Conservation (phyloP, 2,329 filamentous ascomycete species). For the Colletotrichum sp. region DNA sequence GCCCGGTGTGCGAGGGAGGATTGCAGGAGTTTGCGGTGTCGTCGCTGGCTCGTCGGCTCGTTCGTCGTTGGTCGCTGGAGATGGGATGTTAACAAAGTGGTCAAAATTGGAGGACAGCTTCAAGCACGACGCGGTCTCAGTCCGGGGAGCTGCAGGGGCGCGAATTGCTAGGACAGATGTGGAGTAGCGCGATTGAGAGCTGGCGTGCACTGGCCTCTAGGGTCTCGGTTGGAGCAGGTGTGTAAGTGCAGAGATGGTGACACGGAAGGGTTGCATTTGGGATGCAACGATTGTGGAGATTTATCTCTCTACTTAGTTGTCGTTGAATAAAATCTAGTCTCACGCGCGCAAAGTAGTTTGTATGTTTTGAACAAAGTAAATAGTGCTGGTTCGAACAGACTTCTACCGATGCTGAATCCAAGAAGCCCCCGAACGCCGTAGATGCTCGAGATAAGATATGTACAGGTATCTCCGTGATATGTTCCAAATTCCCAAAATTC, state of each 20-base stretch:
- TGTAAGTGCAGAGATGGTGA: slow-evolving; percentile 3
- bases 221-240: not conserved
- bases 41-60: not conserved
- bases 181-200: slow-evolving; percentile 14
- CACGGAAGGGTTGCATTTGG: not conserved
- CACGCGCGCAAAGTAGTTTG: not conserved
- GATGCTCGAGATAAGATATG: slow-evolving; percentile 14
- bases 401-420: slow-evolving; percentile 4
- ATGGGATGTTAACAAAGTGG: slow-evolving; percentile 3
- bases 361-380: slow-evolving; percentile 10
- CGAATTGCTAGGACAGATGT: slow-evolving; percentile 15
- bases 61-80: slow-evolving; percentile 2
- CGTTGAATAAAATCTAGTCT: not conserved
- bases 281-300: not conserved
- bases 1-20: not conserved
- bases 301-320: not conserved
- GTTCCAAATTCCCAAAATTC: not conserved
- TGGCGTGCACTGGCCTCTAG: slow-evolving; percentile 10
- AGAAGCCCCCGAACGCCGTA: slow-evolving; percentile 1
- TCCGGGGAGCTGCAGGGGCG: slow-evolving; percentile 25
- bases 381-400: slow-evolving; percentile 3
- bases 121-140: slow-evolving; percentile 22
- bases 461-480: slow-evolving; percentile 9
- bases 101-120: slow-evolving; percentile 22
- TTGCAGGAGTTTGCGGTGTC: not conserved